Conservation (phyloP, 768 basidiomycete genomes). For the Tubosaeta sp. region DNA sequence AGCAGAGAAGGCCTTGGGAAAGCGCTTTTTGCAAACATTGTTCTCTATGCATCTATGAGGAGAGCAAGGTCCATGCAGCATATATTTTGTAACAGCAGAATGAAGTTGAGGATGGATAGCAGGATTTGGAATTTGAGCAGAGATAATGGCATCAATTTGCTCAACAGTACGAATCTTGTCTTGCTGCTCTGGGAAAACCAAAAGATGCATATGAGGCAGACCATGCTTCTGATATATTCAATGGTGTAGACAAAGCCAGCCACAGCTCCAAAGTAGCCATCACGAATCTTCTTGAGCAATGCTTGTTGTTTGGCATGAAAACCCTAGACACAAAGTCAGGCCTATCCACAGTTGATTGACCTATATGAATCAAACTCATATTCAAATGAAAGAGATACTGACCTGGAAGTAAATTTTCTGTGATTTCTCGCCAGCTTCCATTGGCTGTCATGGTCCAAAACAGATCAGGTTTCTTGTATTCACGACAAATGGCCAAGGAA, state of each 20-base stretch:
- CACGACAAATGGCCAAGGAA: conserved; percentile 40
- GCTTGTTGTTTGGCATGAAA: conserved; percentile 42
- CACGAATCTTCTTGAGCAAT: conserved; percentile 33
- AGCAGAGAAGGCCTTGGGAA: conserved; percentile 37
- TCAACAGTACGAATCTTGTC: conserved; percentile 1
- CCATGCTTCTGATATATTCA: conserved; percentile 57
- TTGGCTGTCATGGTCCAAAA: conserved; percentile 54
- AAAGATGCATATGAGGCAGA: conserved; percentile 50
- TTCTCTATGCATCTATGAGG: conserved; percentile 36
- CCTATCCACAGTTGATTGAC: conserved; percentile 36
- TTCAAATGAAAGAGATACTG: background rate
- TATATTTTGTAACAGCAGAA: conserved; percentile 11
- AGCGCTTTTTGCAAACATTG: conserved; percentile 41
- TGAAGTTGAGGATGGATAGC: background rate
- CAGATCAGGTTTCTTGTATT: conserved; percentile 37
- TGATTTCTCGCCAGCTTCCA: conserved; percentile 46
- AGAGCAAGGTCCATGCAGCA: conserved; percentile 46
- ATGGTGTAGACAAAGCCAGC: conserved; percentile 51
- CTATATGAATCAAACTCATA: background rate
- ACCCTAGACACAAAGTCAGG: conserved; percentile 47
- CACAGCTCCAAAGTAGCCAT: conserved; percentile 40
- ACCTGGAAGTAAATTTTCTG: conserved; percentile 33
- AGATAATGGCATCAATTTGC: conserved; percentile 2
- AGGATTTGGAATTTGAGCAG: background rate
- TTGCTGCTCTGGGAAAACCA: conserved; percentile 33